Evolutionary conservation across 2,329 filamentous ascomycete species (phyloP), one percentile per base, ranked within the genome.

Genomic region (Exophiala sideris): DNA sequence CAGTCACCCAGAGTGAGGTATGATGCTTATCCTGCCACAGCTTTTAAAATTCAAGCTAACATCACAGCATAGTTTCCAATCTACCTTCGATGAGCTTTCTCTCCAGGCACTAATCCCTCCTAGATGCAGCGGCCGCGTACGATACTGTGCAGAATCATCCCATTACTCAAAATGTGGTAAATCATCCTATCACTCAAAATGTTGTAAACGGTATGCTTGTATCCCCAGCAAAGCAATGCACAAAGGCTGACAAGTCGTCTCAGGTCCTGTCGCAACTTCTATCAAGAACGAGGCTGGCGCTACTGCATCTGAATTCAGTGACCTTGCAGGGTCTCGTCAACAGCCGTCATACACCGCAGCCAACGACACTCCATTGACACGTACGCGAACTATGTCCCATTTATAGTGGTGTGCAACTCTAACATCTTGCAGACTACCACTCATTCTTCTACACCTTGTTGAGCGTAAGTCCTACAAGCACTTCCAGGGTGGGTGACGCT

Each of bases 371-470:
- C 77, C 80, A 59, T 71, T 86, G 68, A 86, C 83, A 51, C 81
- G 79, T 80, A 76, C 53, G 78, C 69, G 56, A 35, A 46, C 21
- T 5, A 12, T 42, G 10, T 29, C 49, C 38, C 11, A n/a, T 11
- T 24, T 34, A 29, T 18, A 41, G 7, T 29, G 24, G n/a, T 6
- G n/a, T 16, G 42, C 33, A 39, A 45, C 20, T 42, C 49, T 57
- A 20, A 59, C 50, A 33, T 8, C 50, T 16, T n/a, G 14, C 48
- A 80, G 78, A 83, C 70, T 86, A 85, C 71, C 83, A 86, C 70
- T 85, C 82, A 63, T 74, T 84, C 72, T 79, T 86, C 71, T 85
- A 86, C 71, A 82, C 80, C 63, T 75, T 86, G 45, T 68, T 86
- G 64, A 85, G 81, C 73, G 78, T 80, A 65, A 69, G 78, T 71